A percentile compares a stretch with the other conserved stretches of the same genome.
Conservation (phyloP, 306 rosid genomes). For the Inga oerstediana region DNA sequence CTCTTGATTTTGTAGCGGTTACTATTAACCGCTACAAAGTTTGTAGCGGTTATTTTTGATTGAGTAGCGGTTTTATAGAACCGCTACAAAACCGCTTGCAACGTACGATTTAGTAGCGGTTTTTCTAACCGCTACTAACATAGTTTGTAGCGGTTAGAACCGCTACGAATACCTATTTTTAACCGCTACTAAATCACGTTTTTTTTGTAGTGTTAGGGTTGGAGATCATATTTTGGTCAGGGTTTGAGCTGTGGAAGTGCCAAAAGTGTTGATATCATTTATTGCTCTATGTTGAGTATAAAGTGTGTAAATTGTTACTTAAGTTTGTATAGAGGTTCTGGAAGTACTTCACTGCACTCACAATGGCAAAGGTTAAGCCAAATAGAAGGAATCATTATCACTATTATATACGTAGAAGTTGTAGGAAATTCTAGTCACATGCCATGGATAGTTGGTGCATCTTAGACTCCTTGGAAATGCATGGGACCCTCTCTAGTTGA, state of each 20-base stretch:
- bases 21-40: too few relatives aligned
- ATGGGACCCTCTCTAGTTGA: background rate
- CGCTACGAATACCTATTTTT: too few relatives aligned
- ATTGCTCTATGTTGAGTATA: background rate
- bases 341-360: background rate
- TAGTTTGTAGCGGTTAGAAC: too few relatives aligned
- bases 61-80: too few relatives aligned
- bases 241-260: constrained; percentile 12
- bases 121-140: too few relatives aligned
- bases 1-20: too few relatives aligned
- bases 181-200: too few relatives aligned
- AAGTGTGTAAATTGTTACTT: background rate
- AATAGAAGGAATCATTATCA: background rate
- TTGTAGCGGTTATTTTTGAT: too few relatives aligned
- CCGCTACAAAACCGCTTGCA: too few relatives aligned
- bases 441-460: background rate
- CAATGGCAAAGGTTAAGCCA: background rate
- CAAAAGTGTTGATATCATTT: background rate
- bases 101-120: too few relatives aligned
- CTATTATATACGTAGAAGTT: background rate
- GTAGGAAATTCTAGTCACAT: background rate
- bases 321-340: background rate
- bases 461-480: background rate
- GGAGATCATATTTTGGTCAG: background rate
- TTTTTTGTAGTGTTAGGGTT: too few relatives aligned